Percentiles rank a stretch among this genome's conserved stretches.
phyloP scores from a whole-genome alignment of 1,284 basidiomycete species.

The Ceratobasidium sp. region DNA sequence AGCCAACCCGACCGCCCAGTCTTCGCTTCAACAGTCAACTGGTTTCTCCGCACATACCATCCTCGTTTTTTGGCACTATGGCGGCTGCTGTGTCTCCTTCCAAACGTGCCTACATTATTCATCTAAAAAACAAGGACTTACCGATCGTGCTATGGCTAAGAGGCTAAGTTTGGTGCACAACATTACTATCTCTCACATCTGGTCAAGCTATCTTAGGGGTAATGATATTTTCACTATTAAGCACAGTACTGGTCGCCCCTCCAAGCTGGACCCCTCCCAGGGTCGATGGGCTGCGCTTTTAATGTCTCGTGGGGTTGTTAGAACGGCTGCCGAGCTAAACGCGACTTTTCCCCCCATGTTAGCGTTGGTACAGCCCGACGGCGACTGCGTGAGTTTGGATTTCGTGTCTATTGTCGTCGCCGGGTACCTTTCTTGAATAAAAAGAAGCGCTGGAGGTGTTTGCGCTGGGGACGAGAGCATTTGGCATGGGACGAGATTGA shows the following conservation, averaged over 20 bases:
- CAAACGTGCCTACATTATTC: conserved; percentile 1
- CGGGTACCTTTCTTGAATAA: neutral
- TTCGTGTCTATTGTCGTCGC: neutral
- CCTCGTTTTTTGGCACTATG: neutral
- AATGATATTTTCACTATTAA: neutral
- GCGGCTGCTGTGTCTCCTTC: neutral
- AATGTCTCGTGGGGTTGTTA: neutral
- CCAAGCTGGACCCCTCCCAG: neutral
- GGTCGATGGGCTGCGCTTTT: conserved; percentile 9
- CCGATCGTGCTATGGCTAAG: neutral
- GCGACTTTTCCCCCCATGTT: neutral
- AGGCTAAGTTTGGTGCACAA: neutral
- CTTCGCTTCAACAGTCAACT: too few species aligned
- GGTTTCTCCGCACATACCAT: too few species aligned
- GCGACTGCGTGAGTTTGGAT: neutral
- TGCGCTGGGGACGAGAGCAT: neutral
- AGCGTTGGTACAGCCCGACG: neutral
- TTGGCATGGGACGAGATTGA: neutral
- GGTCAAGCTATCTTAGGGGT: neutral
- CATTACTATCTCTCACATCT: neutral
- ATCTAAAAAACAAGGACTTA: conserved; percentile 3
- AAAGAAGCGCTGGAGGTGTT: neutral
- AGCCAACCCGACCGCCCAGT: too few species aligned
- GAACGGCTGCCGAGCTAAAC: too few species aligned
- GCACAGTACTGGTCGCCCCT: neutral